phyloP scores from a whole-genome alignment of 2,329 filamentous ascomycete genomes.

The Scytalidium lignicola region DNA sequence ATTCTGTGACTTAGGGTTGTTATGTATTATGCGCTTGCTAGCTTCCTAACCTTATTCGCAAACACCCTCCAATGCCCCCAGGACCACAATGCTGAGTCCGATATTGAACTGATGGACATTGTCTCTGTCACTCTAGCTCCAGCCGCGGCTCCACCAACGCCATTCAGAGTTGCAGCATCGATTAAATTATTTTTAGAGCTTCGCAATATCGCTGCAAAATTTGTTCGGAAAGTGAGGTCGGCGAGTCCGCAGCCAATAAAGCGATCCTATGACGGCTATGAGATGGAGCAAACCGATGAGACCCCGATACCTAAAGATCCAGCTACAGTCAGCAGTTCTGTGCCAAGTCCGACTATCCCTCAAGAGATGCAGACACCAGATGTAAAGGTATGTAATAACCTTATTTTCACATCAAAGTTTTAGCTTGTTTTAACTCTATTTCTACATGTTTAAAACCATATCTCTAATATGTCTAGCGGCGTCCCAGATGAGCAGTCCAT shows the following conservation, averaged over 20 bases:
- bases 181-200: not conserved
- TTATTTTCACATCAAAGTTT: too few relatives aligned
- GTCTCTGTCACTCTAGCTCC: not conserved
- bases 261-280: not conserved
- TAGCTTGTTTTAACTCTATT: too few relatives aligned
- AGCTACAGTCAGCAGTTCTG: too few relatives aligned
- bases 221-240: not conserved
- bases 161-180: not conserved
- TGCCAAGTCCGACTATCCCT: too few relatives aligned
- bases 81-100: constrained; percentile 76
- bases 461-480: not conserved
- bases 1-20: constrained; percentile 62
- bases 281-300: not conserved
- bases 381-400: too few relatives aligned
- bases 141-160: not conserved
- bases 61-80: constrained; percentile 92
- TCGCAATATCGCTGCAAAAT: not conserved
- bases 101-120: constrained; percentile 80
- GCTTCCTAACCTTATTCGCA: constrained; percentile 85
- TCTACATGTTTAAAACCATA: too few relatives aligned
- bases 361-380: too few relatives aligned
- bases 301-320: not conserved
- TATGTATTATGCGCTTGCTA: constrained; percentile 88
- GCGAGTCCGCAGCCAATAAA: not conserved
- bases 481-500: not conserved